phyloP scores from a whole-genome alignment of 1,284 basidiomycete species.

The Irpex rosettiformis region DNA sequence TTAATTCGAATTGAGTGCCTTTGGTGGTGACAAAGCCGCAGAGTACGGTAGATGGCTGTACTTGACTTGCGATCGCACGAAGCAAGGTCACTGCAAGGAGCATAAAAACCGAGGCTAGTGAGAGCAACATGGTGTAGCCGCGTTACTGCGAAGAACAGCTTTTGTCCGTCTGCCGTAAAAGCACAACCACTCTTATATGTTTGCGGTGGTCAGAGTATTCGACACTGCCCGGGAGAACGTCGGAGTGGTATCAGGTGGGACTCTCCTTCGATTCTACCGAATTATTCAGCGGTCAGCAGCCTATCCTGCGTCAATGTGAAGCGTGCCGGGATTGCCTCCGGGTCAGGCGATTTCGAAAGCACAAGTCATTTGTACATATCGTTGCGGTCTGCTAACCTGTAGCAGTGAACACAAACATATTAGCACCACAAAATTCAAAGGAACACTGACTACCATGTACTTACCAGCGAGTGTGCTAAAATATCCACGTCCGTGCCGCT shows the following conservation, averaged over 20 bases:
- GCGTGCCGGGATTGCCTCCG: too few species aligned
- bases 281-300: background rate
- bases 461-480: too few species aligned
- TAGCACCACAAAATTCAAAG: too few species aligned
- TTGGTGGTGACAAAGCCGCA: conserved; percentile 43
- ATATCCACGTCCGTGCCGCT: too few species aligned
- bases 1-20: conserved; percentile 39
- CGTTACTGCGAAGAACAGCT: background rate
- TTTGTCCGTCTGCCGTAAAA: too few species aligned
- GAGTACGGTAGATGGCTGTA: conserved; percentile 13
- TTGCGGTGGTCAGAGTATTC: background rate
- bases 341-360: too few species aligned
- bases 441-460: too few species aligned
- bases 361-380: too few species aligned
- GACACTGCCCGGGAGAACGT: conserved; percentile 6
- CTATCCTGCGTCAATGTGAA: too few species aligned
- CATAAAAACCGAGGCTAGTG: background rate
- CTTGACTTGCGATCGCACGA: background rate
- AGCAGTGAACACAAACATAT: too few species aligned
- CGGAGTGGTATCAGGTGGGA: conserved; percentile 11
- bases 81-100: background rate
- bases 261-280: background rate
- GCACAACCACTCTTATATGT: too few species aligned
- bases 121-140: background rate
- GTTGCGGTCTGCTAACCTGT: too few species aligned